phyloP scores from a whole-genome alignment of 345 rosid genomes.

The Atalantia buxifolia region DNA sequence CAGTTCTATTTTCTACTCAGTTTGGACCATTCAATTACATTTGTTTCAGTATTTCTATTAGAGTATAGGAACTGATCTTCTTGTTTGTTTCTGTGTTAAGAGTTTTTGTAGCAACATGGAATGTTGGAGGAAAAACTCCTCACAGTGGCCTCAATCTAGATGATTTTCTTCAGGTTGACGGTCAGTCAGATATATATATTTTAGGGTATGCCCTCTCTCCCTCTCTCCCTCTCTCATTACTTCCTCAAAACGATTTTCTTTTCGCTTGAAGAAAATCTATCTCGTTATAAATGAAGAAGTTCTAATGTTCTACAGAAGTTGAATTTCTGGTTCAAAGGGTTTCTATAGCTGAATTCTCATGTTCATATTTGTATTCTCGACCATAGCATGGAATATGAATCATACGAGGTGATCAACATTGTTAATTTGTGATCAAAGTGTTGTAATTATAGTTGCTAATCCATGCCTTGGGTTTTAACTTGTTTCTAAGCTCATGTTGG shows the following conservation, averaged over 20 bases:
- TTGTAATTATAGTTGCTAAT: background rate
- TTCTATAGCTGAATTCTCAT: background rate
- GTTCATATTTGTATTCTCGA: background rate
- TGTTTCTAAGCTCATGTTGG: background rate
- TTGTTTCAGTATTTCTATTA: background rate
- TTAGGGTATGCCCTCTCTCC: conserved; percentile 50
- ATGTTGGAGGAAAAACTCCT: conserved; percentile 93
- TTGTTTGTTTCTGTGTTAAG: conserved; percentile 35
- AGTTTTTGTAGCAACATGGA: conserved; percentile 96
- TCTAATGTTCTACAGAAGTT: background rate
- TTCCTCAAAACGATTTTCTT: background rate
- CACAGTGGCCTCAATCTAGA: conserved; percentile 57
- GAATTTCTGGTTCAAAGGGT: background rate
- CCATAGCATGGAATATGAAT: background rate
- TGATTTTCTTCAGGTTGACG: conserved; percentile 54
- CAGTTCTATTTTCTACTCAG: background rate
- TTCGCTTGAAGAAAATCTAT: background rate
- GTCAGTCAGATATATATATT: conserved; percentile 73
- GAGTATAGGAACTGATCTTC: background rate
- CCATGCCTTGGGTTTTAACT: background rate
- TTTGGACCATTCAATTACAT: background rate
- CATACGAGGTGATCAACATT: background rate
- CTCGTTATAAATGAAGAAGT: background rate
- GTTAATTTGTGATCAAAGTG: background rate
- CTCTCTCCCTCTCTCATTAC: background rate